phyloP scores from a whole-genome alignment of 257 asterid species.

The Solanum gandarillasii region DNA sequence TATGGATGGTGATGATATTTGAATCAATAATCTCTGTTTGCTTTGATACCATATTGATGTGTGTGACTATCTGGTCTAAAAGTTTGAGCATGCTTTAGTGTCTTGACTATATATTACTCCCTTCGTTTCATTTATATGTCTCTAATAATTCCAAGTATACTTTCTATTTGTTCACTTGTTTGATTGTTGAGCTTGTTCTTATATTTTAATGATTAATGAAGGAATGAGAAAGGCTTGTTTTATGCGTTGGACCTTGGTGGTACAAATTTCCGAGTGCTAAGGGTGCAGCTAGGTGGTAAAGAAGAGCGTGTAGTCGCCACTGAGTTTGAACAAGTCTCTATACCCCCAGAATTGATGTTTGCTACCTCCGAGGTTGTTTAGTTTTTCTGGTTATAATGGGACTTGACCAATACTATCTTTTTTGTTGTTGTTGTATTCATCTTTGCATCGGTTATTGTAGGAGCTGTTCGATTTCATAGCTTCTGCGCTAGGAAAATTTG shows the following conservation, averaged over 20 bases:
- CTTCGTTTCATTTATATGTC: background rate
- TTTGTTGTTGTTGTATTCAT: background rate
- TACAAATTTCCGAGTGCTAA: conserved; percentile 67
- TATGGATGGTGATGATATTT: background rate
- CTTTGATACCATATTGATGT: background rate
- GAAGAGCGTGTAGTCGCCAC: conserved; percentile 50
- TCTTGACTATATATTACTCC: background rate
- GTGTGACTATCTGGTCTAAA: background rate
- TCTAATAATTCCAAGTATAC: background rate
- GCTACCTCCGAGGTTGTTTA: conserved; percentile 53
- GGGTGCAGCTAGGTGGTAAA: conserved; percentile 76
- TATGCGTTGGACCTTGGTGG: conserved; percentile 89
- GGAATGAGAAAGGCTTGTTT: conserved; percentile 70
- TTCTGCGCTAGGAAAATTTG: conserved; percentile 51
- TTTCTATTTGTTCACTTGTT: background rate
- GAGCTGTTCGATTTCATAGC: conserved; percentile 80
- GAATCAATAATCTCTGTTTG: background rate
- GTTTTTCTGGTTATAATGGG: background rate
- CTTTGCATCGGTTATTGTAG: conserved; percentile 14
- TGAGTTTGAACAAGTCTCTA: conserved; percentile 60
- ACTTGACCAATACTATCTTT: background rate
- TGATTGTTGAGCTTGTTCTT: background rate
- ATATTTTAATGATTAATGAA: background rate
- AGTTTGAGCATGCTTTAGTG: background rate
- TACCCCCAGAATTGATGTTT: conserved; percentile 54